A percentile compares a stretch with the other conserved stretches of the same genome.
phyloP scores from a whole-genome alignment of 495 filamentous ascomycete species.

The Aspergillus olivimuriae region DNA sequence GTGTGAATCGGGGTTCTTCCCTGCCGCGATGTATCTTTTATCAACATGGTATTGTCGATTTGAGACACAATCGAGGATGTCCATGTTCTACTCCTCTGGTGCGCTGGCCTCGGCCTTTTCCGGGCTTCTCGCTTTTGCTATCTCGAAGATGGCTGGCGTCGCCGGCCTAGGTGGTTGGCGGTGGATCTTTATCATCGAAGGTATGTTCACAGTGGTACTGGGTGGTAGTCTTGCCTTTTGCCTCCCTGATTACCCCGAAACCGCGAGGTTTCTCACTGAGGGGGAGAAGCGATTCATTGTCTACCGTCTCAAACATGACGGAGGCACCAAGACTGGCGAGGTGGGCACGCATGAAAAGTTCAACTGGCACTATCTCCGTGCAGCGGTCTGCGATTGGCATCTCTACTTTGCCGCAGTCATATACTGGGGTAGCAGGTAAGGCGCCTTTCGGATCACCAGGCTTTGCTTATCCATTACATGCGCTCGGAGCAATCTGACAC shows the following conservation, averaged over 20 bases:
- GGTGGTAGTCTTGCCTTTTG: conserved; percentile 68
- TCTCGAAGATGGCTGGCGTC: conserved; percentile 65
- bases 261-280: conserved; percentile 50
- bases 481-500: no score
- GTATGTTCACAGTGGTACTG: conserved; percentile 61
- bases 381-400: neutral
- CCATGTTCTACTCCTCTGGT: conserved; percentile 78
- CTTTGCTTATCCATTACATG: conserved; percentile 13
- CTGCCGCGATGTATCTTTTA: conserved; percentile 28
- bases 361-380: neutral
- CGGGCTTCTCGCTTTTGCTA: conserved; percentile 71
- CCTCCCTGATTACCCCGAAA: conserved; percentile 67
- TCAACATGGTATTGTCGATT: conserved; percentile 61
- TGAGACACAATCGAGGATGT: conserved; percentile 83
- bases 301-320: neutral
- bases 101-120: conserved; percentile 85
- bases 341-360: neutral
- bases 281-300: conserved; percentile 70
- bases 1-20: conserved; percentile 74
- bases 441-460: conserved; percentile 60
- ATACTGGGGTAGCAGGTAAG: conserved; percentile 41
- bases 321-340: neutral
- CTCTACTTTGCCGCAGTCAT: neutral
- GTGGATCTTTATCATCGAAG: conserved; percentile 73
- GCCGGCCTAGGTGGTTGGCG: conserved; percentile 74